Conservation (phyloP, 352 stramenopile species). For the Globisporangium orthogonon region DNA sequence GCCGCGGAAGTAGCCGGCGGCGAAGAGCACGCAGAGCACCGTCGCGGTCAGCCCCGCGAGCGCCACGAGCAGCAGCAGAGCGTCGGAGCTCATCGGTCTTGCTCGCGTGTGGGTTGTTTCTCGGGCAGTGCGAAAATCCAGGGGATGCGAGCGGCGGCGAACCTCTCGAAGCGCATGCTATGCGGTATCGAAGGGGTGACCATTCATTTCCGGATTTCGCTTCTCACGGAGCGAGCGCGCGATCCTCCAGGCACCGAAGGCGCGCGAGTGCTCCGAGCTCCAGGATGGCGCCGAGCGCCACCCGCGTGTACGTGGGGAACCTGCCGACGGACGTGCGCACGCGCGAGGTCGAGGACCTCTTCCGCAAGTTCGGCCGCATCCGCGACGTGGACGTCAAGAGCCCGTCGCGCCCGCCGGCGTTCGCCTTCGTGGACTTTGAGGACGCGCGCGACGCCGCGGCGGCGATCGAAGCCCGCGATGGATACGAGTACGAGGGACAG, state of each 20-base stretch:
- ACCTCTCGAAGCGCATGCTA: neutral
- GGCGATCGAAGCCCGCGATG: slow-evolving; percentile 42
- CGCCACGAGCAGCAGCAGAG: slow-evolving; percentile 41
- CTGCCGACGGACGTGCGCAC: slow-evolving; percentile 69
- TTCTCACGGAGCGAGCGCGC: neutral
- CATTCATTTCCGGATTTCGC: neutral
- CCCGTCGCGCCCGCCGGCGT: slow-evolving; percentile 43
- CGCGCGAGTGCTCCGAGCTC: neutral
- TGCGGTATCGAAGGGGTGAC: neutral
- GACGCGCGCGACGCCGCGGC: slow-evolving; percentile 60
- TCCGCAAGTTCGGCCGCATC: slow-evolving; percentile 69
- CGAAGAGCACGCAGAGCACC: slow-evolving; percentile 50
- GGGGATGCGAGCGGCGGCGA: too few relatives aligned
- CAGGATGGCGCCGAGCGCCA: neutral
- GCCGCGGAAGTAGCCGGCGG: slow-evolving; percentile 52
- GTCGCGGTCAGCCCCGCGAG: slow-evolving; percentile 43
- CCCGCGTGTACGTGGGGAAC: slow-evolving; percentile 63
- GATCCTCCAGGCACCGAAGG: neutral
- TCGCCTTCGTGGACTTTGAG: slow-evolving; percentile 77
- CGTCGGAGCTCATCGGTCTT: slow-evolving; percentile 44
- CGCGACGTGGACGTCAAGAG: slow-evolving; percentile 67
- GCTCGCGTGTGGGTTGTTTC: neutral
- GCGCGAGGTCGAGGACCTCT: slow-evolving; percentile 67
- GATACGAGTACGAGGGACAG: slow-evolving; percentile 55
- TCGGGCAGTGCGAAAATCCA: neutral